phyloP scores from a whole-genome alignment of 306 rosid genomes.

The Prosopis cineraria region DNA sequence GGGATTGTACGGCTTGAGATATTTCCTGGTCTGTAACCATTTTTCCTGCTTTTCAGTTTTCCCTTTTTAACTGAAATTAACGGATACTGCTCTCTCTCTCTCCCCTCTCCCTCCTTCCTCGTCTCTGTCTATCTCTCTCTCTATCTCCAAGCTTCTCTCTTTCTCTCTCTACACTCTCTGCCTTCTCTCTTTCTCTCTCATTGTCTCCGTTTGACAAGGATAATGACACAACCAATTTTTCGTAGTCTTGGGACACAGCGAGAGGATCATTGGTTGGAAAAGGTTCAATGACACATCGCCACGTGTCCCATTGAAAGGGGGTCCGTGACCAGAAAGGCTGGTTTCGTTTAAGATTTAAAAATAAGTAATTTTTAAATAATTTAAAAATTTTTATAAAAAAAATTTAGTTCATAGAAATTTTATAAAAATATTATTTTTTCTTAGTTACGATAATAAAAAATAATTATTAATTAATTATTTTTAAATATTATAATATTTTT shows the following conservation, averaged over 20 bases:
- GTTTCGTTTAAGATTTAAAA: too few species aligned
- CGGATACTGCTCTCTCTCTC: conserved; percentile 30
- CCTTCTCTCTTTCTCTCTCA: conserved; percentile 33
- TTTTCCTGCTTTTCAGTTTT: not conserved
- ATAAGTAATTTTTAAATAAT: too few species aligned
- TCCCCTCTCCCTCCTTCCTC: not conserved
- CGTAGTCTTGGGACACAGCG: not conserved
- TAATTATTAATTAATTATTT: too few species aligned
- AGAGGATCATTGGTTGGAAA: not conserved
- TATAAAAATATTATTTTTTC: too few species aligned
- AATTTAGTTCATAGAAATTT: too few species aligned
- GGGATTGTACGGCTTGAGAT: conserved; percentile 57
- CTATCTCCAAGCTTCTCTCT: conserved; percentile 35
- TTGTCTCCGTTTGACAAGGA: not conserved
- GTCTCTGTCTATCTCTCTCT: conserved; percentile 15
- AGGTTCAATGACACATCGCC: not conserved
- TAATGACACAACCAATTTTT: conserved; percentile 38
- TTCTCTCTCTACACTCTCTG: conserved; percentile 33
- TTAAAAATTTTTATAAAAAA: too few species aligned
- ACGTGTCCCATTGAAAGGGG: not conserved
- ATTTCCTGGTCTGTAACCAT: conserved; percentile 80
- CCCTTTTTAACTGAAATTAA: conserved; percentile 41
- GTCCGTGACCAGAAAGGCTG: too few species aligned
- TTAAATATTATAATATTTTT: too few species aligned
- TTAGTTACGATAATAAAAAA: too few species aligned